Percentiles rank a stretch among this genome's conserved stretches.
Evolutionary conservation across 257 asterid genomes (phyloP).

Genomic region (Vinca minor): DNA sequence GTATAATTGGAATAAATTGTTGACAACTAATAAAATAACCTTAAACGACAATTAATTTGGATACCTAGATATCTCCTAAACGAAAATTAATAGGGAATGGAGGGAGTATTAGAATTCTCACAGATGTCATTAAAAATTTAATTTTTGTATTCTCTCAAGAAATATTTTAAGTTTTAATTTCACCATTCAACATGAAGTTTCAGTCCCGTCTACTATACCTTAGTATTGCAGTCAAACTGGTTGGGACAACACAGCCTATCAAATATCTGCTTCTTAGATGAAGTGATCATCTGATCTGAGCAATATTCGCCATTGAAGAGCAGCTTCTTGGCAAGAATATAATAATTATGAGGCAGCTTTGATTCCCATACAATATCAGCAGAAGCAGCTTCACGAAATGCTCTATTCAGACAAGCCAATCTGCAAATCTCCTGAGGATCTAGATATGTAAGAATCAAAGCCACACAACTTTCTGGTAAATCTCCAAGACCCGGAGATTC

Average conservation of each 20-base stretch:
- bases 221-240: constrained; percentile 28
- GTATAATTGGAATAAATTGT: no score
- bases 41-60: no score
- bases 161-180: no score
- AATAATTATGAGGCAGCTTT: constrained; percentile 41
- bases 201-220: constrained; percentile 29
- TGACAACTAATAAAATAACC: no score
- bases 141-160: no score
- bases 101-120: no score
- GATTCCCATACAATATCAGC: constrained; percentile 43
- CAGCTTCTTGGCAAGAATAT: constrained; percentile 26
- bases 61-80: no score
- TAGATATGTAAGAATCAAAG: constrained; percentile 30
- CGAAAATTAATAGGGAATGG: no score
- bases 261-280: constrained; percentile 34
- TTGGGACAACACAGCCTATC: constrained; percentile 27
- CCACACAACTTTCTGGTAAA: constrained; percentile 51
- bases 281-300: background rate
- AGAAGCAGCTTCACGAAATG: constrained; percentile 36
- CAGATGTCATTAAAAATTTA: no score
- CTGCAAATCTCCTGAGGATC: constrained; percentile 34
- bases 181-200: no score
- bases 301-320: background rate
- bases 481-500: constrained; percentile 24
- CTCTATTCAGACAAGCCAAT: constrained; percentile 25